phyloP scores from a whole-genome alignment of 148 eudicot species.

The Rheum nobile region DNA sequence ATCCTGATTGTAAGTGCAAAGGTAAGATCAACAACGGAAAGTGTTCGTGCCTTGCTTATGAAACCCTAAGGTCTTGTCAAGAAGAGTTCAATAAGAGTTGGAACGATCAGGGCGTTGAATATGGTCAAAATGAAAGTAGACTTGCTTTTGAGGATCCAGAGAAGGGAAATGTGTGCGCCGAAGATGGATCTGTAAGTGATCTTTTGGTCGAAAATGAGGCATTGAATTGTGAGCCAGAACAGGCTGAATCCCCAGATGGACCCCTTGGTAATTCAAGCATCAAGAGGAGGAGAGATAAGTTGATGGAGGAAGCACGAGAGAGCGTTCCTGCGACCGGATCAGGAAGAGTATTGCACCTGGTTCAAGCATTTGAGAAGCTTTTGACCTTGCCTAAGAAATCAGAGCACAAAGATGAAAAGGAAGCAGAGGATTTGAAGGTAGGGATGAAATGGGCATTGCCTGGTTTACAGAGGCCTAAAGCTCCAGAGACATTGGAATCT shows the following conservation, averaged over 20 bases:
- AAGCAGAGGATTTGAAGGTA: slow-evolving; percentile 16
- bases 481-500: slow-evolving; percentile 32
- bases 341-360: slow-evolving; percentile 72
- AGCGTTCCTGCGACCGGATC: slow-evolving; percentile 55
- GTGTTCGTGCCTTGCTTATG: slow-evolving; percentile 6
- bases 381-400: slow-evolving; percentile 34
- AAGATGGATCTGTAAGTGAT: no score
- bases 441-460: slow-evolving; percentile 59
- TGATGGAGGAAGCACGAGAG: slow-evolving; percentile 56
- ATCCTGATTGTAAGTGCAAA: slow-evolving; percentile 3
- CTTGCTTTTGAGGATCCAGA: not conserved
- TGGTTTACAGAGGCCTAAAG: slow-evolving; percentile 36
- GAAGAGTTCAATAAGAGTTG: not conserved
- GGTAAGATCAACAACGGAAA: not conserved
- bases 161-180: no score
- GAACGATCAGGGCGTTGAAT: not conserved
- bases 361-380: slow-evolving; percentile 74
- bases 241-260: slow-evolving; percentile 27
- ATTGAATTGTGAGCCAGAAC: slow-evolving; percentile 19
- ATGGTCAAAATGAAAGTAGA: slow-evolving; percentile 10
- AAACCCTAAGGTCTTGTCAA: slow-evolving; percentile 6
- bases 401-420: slow-evolving; percentile 26
- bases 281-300: slow-evolving; percentile 59
- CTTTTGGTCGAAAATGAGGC: slow-evolving; percentile 11
- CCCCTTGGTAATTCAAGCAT: slow-evolving; percentile 26